Evolutionary conservation across 148 eudicot genomes (phyloP), one percentile per base, ranked within the genome.

Genomic region (Drosera capensis): DNA sequence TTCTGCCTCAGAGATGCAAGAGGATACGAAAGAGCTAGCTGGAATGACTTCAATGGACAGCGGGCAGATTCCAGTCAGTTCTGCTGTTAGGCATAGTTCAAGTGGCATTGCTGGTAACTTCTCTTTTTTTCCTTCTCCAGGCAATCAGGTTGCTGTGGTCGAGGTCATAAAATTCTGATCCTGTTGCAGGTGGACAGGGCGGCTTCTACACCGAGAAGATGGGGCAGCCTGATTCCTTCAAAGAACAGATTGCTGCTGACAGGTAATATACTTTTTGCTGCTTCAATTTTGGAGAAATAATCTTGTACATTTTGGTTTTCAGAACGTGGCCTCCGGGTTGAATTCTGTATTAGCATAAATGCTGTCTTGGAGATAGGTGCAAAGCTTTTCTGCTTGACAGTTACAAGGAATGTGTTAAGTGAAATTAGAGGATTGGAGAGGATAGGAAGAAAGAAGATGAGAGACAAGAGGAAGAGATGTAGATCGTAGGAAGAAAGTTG

Each of bases 91-190:
- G 56, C 78, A 79, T 31, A 62, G 49, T 49, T 61, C 80, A 17
- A 46, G 46, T 51, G 65, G 73, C 9, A 46, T 63, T 65, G 60
- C 72, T 59, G 90, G 94, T 82, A 77, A 62, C n/a, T 17, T 34
- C 20, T 51, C 19, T 21, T 2, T 26, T 19, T 19, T 17, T 52
- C 49, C 21, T 53, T 12, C 60, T 21, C 18, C 20, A 12, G 29
- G 9, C 52, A 40, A 46, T 21, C n/a, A 40, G 53, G 21, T 46
- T 53, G 28, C 31, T 45, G 46, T 20, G 23, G 26, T 22, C 20
- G 23, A 3, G 13, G 25, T 55, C 24, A 16, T 59, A 23, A 46
- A 57, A 14, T 62, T 20, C 30, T 15, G 54, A 52, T 40, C 51
- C 68, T 38, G 46, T 52, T 59, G 52, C 79, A 70, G 79, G 71